Percentiles rank a stretch among this genome's conserved stretches.
These are phyloP conservation scores for Pneumocystis oryctolagi DNA, from an alignment of 1,139 yeast species.

Conservation along the genomic window DNA sequence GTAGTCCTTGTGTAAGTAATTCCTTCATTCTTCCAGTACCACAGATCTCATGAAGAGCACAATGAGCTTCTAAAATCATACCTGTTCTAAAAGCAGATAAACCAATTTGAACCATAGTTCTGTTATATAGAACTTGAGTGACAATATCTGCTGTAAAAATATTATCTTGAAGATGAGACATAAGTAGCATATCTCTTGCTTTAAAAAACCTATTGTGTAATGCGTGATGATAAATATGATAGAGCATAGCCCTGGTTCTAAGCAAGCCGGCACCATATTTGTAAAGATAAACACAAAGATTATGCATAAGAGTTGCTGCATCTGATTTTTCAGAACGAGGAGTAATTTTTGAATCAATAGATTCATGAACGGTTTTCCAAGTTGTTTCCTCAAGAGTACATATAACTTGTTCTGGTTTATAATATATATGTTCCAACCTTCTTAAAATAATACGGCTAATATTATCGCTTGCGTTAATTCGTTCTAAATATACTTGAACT, in stretches of 20 bases:
- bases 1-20: conserved; percentile 83
- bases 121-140: conserved; percentile 81
- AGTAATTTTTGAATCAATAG: conserved; percentile 24
- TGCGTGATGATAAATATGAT: conserved; percentile 81
- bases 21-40: conserved; percentile 80
- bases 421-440: conserved; percentile 85
- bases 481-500: conserved; percentile 73
- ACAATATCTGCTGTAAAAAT: conserved; percentile 74
- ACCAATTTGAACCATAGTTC: conserved; percentile 92
- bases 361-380: conserved; percentile 39
- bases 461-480: conserved; percentile 25
- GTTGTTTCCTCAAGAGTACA: conserved; percentile 53
- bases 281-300: conserved; percentile 50
- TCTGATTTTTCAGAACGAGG: conserved; percentile 27
- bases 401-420: conserved; percentile 71
- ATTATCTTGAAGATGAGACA: conserved; percentile 68
- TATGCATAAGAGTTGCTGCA: conserved; percentile 45
- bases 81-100: conserved; percentile 90
- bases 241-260: conserved; percentile 71
- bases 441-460: conserved; percentile 59
- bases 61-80: conserved; percentile 72
- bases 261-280: conserved; percentile 52
- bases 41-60: conserved; percentile 74
- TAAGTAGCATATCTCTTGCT: conserved; percentile 77
- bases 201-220: conserved; percentile 66